Base-by-base conservation (phyloP, 139 green algal species). In the Desmodesmus armatus region DNA sequence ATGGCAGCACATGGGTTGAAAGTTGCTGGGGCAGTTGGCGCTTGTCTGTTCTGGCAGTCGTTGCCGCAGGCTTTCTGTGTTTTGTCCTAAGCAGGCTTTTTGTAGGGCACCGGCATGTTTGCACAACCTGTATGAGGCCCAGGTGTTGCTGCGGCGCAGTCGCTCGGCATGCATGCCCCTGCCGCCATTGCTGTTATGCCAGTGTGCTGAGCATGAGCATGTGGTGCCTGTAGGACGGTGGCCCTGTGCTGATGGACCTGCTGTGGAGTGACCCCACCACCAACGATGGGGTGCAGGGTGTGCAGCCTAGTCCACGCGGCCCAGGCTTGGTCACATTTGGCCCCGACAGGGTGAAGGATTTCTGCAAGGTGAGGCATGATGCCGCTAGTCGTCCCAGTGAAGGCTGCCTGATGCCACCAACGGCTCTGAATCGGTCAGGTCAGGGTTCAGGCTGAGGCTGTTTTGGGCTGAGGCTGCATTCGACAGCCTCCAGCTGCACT, bases 191-290 rank as follows among this genome's bases (percentile, higher is more conserved):
- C n/a, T n/a, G n/a, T n/a, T n/a, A n/a, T n/a, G n/a, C n/a, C n/a
- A n/a, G n/a, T n/a, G n/a, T n/a, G n/a, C n/a, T n/a, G n/a, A n/a
- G n/a, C n/a, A n/a, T n/a, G n/a, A n/a, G n/a, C n/a, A n/a, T n/a
- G n/a, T n/a, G n/a, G n/a, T n/a, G n/a, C n/a, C 15, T 41, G 25
- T 93, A 98, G 86, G 91, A 96, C 25, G 96, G 96, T 27, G 92
- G 93, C 2, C 88, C 97, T 49, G 91, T 98, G 81, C 94, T 99
- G 7, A 99, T 99, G 97, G 97, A 99, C 90, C 93, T 99, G 76
- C 90, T 99, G 65, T 99, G 97, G 97, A 90, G 76, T 27, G 97
- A 99, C 86, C 97, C 97, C 82, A 99, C 97, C 84, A 98, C 96
- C 81, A 99, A 99, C 88, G 97, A 99, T 85, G 89, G 87, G 17